Percentiles rank a stretch among this genome's conserved stretches.
phyloP scores from a whole-genome alignment of 2,329 filamentous ascomycete species.

The Bisporella sp. region DNA sequence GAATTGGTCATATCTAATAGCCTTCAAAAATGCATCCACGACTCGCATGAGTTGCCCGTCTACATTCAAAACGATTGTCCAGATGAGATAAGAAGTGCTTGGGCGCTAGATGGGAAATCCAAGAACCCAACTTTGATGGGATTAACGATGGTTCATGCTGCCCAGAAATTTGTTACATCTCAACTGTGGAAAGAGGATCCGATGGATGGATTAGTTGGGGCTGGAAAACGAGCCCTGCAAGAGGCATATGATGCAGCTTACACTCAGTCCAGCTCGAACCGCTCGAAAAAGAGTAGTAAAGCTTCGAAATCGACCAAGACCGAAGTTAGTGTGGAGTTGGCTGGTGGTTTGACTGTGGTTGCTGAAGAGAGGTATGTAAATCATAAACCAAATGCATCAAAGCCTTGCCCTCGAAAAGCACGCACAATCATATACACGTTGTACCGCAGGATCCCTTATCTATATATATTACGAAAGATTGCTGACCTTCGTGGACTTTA shows the following conservation, averaged over 20 bases:
- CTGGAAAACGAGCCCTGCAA: slow-evolving; percentile 19
- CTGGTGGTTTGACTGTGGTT: slow-evolving; percentile 16
- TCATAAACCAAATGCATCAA: slow-evolving; percentile 9
- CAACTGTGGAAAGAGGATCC: slow-evolving; percentile 15
- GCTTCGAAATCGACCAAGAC: slow-evolving; percentile 7
- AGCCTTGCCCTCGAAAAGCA: neutral
- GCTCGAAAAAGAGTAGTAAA: neutral
- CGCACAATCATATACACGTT: too few relatives aligned
- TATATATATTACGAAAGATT: too few relatives aligned
- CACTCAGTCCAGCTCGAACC: slow-evolving; percentile 1
- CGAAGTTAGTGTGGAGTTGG: slow-evolving; percentile 10
- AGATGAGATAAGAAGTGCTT: slow-evolving; percentile 48
- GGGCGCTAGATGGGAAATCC: slow-evolving; percentile 54
- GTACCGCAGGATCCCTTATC: too few relatives aligned
- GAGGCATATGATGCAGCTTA: neutral
- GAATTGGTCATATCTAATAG: slow-evolving; percentile 49
- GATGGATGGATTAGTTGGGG: slow-evolving; percentile 10
- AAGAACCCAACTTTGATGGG: slow-evolving; percentile 46
- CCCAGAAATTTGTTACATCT: slow-evolving; percentile 46
- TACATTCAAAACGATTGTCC: slow-evolving; percentile 61
- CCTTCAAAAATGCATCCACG: slow-evolving; percentile 60
- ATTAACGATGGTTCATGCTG: slow-evolving; percentile 41
- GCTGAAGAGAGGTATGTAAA: slow-evolving; percentile 1
- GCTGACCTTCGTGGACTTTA: too few relatives aligned
- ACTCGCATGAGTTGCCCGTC: slow-evolving; percentile 71